phyloP scores from a whole-genome alignment of 179 eudicot species.

The Silene noctiflora region DNA sequence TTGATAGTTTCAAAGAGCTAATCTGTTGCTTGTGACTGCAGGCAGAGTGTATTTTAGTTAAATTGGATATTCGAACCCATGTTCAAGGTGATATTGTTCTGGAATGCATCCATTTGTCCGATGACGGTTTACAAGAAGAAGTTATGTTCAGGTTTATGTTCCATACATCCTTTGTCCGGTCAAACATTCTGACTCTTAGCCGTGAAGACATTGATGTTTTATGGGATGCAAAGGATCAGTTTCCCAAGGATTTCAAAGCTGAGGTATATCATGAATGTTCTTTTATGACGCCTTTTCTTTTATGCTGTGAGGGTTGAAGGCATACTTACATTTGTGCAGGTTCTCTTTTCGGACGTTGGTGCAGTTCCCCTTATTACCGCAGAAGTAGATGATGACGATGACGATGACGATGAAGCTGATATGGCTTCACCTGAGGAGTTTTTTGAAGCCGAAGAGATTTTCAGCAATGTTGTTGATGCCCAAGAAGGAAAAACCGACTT shows the following conservation, averaged over 20 bases:
- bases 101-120: slow-evolving; percentile 81
- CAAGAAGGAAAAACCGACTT: slow-evolving; percentile 54
- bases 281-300: slow-evolving; percentile 23
- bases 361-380: slow-evolving; percentile 43
- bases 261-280: slow-evolving; percentile 54
- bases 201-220: slow-evolving; percentile 82
- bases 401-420: slow-evolving; percentile 59
- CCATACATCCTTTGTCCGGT: slow-evolving; percentile 81
- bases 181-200: slow-evolving; percentile 58
- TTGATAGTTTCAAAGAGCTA: slow-evolving; percentile 16
- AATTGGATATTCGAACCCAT: slow-evolving; percentile 63
- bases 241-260: slow-evolving; percentile 71
- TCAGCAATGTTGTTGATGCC: slow-evolving; percentile 62
- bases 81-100: slow-evolving; percentile 92
- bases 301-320: slow-evolving; percentile 42
- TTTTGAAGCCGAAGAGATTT: slow-evolving; percentile 92
- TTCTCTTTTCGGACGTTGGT: slow-evolving; percentile 81
- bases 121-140: slow-evolving; percentile 61
- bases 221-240: slow-evolving; percentile 88
- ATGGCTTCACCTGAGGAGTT: slow-evolving; percentile 73
- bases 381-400: slow-evolving; percentile 52
- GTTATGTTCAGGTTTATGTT: slow-evolving; percentile 86
- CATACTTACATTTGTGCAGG: slow-evolving; percentile 63
- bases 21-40: slow-evolving; percentile 43
- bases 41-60: slow-evolving; percentile 72